A percentile compares a stretch with the other conserved stretches of the same genome.
These are phyloP conservation scores for Termitomyces sp. DNA, from an alignment of 768 basidiomycete genomes.

Conservation along the genomic window DNA sequence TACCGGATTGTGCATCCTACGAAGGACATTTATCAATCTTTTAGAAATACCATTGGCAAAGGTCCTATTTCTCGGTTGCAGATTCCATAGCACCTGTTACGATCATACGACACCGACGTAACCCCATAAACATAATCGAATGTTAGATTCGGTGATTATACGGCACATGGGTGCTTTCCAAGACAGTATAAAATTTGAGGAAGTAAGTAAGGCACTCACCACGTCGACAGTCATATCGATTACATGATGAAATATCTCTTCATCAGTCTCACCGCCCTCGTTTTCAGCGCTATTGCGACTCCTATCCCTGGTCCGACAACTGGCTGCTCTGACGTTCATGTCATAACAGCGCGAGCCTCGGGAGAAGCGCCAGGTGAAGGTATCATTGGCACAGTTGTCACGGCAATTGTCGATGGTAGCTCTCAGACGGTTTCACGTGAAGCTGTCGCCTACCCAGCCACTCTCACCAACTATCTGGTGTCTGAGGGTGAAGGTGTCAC, in stretches of 20 bases:
- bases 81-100: background rate
- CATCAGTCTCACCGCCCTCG: background rate
- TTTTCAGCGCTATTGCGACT: background rate
- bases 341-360: slow-evolving; percentile 15
- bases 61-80: background rate
- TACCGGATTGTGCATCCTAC: background rate
- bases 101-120: slow-evolving; percentile 1
- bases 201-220: background rate
- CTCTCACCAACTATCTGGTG: slow-evolving; percentile 6
- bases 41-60: background rate
- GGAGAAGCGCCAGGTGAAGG: slow-evolving; percentile 15
- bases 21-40: too few relatives aligned
- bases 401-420: slow-evolving; percentile 5
- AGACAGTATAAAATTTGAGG: background rate
- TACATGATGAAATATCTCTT: slow-evolving; percentile 1
- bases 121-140: background rate
- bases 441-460: slow-evolving; percentile 8
- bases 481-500: slow-evolving; percentile 7
- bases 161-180: background rate
- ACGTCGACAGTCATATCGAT: background rate
- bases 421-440: slow-evolving; percentile 8
- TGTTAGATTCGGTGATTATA: background rate
- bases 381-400: slow-evolving; percentile 13
- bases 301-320: slow-evolving; percentile 5
- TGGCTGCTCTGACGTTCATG: slow-evolving; percentile 14